phyloP scores from a whole-genome alignment of 495 filamentous ascomycete species.

The Trichoderma reesei region DNA sequence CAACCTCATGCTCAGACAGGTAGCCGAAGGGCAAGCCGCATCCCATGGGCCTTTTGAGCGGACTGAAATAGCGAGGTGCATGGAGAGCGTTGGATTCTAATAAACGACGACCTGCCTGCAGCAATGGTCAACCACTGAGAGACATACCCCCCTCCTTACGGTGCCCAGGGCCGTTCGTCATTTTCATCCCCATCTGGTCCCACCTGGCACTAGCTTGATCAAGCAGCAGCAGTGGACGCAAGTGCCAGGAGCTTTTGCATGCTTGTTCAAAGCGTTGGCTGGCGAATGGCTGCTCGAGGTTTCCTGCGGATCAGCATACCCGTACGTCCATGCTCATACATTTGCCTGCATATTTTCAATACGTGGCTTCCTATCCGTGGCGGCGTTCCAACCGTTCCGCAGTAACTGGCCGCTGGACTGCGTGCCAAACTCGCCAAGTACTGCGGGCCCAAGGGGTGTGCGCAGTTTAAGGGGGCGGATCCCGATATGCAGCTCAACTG shows the following conservation, averaged over 20 bases:
- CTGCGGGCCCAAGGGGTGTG: background rate
- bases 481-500: background rate
- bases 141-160: background rate
- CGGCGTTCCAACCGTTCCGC: background rate
- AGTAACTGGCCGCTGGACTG: background rate
- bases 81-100: background rate
- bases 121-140: background rate
- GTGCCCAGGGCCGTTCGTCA: background rate
- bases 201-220: background rate
- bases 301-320: background rate
- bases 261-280: background rate
- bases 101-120: background rate
- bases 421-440: background rate
- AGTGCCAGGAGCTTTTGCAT: background rate
- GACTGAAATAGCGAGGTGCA: background rate
- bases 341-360: background rate
- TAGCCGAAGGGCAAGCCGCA: background rate
- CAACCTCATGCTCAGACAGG: background rate
- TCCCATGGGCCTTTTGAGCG: background rate
- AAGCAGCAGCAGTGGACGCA: background rate
- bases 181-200: background rate
- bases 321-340: too few species aligned
- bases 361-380: slow-evolving; percentile 1
- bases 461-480: background rate
- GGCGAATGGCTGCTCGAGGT: background rate